These are phyloP conservation scores for Xylaria sp. DNA, from an alignment of 2,329 filamentous ascomycete species.

Conservation along the genomic window DNA sequence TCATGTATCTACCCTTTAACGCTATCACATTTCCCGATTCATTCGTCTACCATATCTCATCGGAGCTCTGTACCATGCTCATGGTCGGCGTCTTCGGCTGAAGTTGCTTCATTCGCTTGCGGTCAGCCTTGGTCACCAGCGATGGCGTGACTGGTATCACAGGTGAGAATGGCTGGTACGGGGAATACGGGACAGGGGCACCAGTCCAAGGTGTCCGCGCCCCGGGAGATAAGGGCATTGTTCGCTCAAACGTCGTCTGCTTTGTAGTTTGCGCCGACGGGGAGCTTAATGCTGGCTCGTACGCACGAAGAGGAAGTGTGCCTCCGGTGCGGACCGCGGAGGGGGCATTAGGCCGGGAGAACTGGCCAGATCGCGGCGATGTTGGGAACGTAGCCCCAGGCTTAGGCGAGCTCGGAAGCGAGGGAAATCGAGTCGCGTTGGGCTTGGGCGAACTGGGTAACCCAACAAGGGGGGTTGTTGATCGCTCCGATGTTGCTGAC, in stretches of 20 bases:
- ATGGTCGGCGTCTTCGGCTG: slow-evolving; percentile 67
- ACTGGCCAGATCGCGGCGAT: slow-evolving; percentile 57
- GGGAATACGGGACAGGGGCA: slow-evolving; percentile 71
- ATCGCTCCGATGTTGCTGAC: slow-evolving; percentile 59
- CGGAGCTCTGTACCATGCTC: slow-evolving; percentile 65
- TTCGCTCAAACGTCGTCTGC: slow-evolving; percentile 68
- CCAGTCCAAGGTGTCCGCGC: slow-evolving; percentile 68
- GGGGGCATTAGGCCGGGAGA: slow-evolving; percentile 56
- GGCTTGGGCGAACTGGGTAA: slow-evolving; percentile 54
- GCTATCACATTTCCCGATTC: background rate
- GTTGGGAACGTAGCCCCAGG: slow-evolving; percentile 40
- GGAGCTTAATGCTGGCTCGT: slow-evolving; percentile 61
- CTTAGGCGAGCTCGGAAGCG: slow-evolving; percentile 46
- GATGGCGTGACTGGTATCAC: slow-evolving; percentile 78
- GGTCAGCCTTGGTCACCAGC: slow-evolving; percentile 71
- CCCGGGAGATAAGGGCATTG: slow-evolving; percentile 60
- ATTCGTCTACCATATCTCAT: slow-evolving; percentile 65
- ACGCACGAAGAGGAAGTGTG: slow-evolving; percentile 64
- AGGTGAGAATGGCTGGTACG: slow-evolving; percentile 80
- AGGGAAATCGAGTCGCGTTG: slow-evolving; percentile 43
- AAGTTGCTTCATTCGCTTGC: slow-evolving; percentile 70
- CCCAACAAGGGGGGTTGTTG: slow-evolving; percentile 57
- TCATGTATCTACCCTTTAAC: background rate
- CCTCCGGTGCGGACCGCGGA: slow-evolving; percentile 63
- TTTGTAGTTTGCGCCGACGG: slow-evolving; percentile 61